Percentiles rank a stretch among this genome's conserved stretches.
Conservation (phyloP, 2,329 filamentous ascomycete species). For the Amylocarpus encephaloides region DNA sequence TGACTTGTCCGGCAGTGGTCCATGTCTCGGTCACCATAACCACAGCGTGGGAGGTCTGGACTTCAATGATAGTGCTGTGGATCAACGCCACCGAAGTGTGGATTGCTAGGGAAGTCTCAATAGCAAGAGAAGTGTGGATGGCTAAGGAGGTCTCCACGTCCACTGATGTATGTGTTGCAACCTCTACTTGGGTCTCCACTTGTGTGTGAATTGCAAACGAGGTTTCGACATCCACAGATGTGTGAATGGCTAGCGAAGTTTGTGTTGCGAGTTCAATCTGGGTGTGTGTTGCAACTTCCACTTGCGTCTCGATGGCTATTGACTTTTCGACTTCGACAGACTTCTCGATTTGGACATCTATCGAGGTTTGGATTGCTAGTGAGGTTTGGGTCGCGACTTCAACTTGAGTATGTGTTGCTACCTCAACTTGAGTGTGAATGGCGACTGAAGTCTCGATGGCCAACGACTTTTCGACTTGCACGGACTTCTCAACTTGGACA, state of each 20-base stretch:
- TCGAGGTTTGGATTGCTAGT: background rate
- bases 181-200: background rate
- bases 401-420: background rate
- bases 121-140: background rate
- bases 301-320: background rate
- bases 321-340: background rate
- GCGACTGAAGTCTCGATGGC: background rate
- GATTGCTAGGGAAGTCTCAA: background rate
- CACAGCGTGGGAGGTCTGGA: background rate
- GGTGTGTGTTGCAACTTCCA: background rate
- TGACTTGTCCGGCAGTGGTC: background rate
- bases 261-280: background rate
- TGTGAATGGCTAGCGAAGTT: background rate
- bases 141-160: background rate
- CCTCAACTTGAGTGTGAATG: background rate
- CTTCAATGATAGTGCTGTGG: background rate
- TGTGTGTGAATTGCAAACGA: background rate
- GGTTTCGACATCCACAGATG: background rate
- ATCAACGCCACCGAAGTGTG: background rate
- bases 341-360: background rate
- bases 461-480: background rate
- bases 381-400: background rate
- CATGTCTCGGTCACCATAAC: background rate
- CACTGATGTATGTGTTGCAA: background rate
- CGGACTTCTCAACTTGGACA: too few species aligned